Base-by-base conservation (phyloP, 768 basidiomycete species). In the Lactarius hengduanensis region DNA sequence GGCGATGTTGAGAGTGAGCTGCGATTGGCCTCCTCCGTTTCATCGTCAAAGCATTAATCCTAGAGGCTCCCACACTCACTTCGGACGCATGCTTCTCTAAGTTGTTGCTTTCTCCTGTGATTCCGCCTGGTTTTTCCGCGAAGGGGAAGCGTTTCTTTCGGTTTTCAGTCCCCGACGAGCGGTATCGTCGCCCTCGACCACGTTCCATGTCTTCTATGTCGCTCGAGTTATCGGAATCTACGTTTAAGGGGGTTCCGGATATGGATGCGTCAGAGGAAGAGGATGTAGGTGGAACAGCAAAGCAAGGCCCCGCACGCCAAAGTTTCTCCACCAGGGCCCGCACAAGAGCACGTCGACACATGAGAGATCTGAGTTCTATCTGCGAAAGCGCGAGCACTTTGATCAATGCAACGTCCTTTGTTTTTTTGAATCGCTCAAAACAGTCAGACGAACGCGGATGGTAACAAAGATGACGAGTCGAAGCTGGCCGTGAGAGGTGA, bases 161-260 rank as follows among this genome's bases (percentile, higher is more conserved):
- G 32, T 82, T 92, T 63, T 89, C 87, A 67, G 84, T 93, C 9
- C 89, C 89, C 1, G 89, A 89, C 61, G 87, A 89, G 72, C 92
- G 88, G 92, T 92, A 86, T 75, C 85, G 86, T 64, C 83, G 89
- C 20, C 84, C 86, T 26, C 89, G 83, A 67, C 82, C 86, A 8
- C 83, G 84, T 0, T 78, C 76, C 47, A 71, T 80, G 3, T 84
- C 85, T 1, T 76, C 77, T 18, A 73, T 79, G 26, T 82, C 84
- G 0, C 62, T 78, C 13, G 80, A 80, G 41, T 82, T 84, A 3
- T 86, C 85, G 2, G 81, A 86, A 36, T 76, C 79, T 30, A 84
- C 84, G 0, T 76, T 86, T 54, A 78, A 77, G 54, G 79, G 78
- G 10, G 76, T 86, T 3, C 81, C 78, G 20, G 80, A 83, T 6